phyloP scores from a whole-genome alignment of 192 early-diverging fungal species.

The Coemansia sp. region DNA sequence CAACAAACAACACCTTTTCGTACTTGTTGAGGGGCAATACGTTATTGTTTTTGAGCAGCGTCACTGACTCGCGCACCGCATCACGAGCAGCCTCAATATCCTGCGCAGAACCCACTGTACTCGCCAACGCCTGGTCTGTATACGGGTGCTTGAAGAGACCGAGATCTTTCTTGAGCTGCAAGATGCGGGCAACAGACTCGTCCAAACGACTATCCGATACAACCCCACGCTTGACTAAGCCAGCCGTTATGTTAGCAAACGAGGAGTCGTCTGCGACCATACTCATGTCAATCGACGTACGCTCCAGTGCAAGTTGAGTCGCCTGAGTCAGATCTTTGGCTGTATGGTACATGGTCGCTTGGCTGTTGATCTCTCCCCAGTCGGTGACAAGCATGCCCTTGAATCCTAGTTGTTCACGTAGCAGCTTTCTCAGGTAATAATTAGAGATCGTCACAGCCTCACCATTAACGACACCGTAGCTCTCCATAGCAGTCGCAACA shows the following conservation, averaged over 20 bases:
- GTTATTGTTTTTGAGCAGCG: conserved; percentile 61
- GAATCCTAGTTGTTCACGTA: conserved; percentile 61
- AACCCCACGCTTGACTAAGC: conserved; percentile 41
- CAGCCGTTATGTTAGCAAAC: conserved; percentile 47
- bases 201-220: conserved; percentile 52
- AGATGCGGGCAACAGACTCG: conserved; percentile 58
- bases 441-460: conserved; percentile 61
- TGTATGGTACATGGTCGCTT: conserved; percentile 55
- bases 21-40: conserved; percentile 53
- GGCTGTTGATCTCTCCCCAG: conserved; percentile 63
- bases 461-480: conserved; percentile 64
- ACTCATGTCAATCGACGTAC: conserved; percentile 63
- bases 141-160: conserved; percentile 60
- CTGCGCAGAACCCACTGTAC: conserved; percentile 55
- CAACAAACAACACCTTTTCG: conserved; percentile 60
- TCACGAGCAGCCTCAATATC: conserved; percentile 57
- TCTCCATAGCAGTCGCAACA: conserved; percentile 66
- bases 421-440: conserved; percentile 58
- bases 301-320: conserved; percentile 41
- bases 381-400: conserved; percentile 66
- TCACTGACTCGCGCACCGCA: conserved; percentile 61
- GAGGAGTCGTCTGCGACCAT: conserved; percentile 65
- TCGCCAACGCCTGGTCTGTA: conserved; percentile 27
- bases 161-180: conserved; percentile 70
- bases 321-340: conserved; percentile 53